phyloP scores from a whole-genome alignment of 2,329 filamentous ascomycete species.

The Diaporthe nobilis region DNA sequence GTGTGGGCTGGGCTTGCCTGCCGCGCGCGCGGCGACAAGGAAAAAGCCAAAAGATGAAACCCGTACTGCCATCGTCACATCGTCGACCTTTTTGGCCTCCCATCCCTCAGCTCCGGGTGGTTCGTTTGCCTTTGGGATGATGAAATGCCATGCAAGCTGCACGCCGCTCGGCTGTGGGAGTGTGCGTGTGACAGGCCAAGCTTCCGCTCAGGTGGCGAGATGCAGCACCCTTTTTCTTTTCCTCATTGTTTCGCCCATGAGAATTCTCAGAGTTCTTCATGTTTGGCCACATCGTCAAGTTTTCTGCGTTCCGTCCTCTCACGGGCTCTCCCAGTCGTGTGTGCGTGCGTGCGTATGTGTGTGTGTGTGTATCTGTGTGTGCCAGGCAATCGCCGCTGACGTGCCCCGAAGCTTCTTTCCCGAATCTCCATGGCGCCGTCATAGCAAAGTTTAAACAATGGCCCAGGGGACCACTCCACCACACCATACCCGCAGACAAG shows the following conservation, averaged over 20 bases:
- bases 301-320: not conserved
- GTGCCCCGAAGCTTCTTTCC: constrained; percentile 29
- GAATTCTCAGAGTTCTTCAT: not conserved
- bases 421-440: constrained; percentile 30
- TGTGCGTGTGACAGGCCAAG: constrained; percentile 13
- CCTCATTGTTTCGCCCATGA: constrained; percentile 14
- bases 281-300: constrained; percentile 27
- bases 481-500: constrained; percentile 20
- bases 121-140: constrained; percentile 20
- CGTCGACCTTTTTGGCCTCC: constrained; percentile 6
- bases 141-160: not conserved
- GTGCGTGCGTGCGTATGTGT: not conserved
- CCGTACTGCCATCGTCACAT: constrained; percentile 26
- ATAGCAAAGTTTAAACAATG: constrained; percentile 34
- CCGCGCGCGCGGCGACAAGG: constrained; percentile 28
- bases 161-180: not conserved
- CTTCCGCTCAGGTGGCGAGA: not conserved
- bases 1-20: constrained; percentile 30
- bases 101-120: constrained; percentile 15
- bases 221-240: not conserved
- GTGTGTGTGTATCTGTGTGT: not conserved
- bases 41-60: constrained; percentile 33
- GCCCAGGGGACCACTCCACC: constrained; percentile 11
- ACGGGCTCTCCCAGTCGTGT: not conserved
- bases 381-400: constrained; percentile 24